These are phyloP conservation scores for Boletus subcaerulescens DNA, from an alignment of 768 basidiomycete genomes.

Conservation along the genomic window DNA sequence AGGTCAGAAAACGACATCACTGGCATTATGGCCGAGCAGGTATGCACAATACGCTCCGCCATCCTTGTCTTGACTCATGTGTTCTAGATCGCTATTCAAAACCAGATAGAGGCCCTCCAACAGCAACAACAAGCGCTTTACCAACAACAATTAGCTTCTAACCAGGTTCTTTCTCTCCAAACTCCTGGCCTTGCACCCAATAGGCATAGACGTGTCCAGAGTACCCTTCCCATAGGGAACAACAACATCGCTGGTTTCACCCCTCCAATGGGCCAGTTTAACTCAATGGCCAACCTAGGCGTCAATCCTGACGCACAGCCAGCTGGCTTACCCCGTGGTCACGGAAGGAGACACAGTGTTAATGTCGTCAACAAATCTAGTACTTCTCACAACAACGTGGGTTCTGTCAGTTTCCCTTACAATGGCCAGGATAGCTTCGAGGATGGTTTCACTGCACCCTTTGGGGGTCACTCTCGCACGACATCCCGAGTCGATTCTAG, in stretches of 20 bases:
- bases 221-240: conserved; percentile 64
- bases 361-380: conserved; percentile 81
- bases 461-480: conserved; percentile 72
- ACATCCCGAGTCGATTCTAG: conserved; percentile 75
- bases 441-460: conserved; percentile 68
- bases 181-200: conserved; percentile 69
- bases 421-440: conserved; percentile 67
- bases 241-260: conserved; percentile 35
- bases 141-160: conserved; percentile 87
- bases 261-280: conserved; percentile 62
- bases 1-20: conserved; percentile 72
- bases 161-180: conserved; percentile 78
- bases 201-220: conserved; percentile 85
- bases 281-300: conserved; percentile 47
- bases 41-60: conserved; percentile 30
- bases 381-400: conserved; percentile 41
- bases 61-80: conserved; percentile 6
- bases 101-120: conserved; percentile 84
- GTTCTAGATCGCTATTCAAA: conserved; percentile 79
- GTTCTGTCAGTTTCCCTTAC: conserved; percentile 51
- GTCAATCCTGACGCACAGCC: conserved; percentile 64
- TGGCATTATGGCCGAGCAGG: conserved; percentile 96
- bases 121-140: conserved; percentile 89
- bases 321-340: conserved; percentile 71
- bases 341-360: conserved; percentile 87